These are phyloP conservation scores for Datisca glomerata DNA, from an alignment of 306 rosid genomes.

Conservation along the genomic window DNA sequence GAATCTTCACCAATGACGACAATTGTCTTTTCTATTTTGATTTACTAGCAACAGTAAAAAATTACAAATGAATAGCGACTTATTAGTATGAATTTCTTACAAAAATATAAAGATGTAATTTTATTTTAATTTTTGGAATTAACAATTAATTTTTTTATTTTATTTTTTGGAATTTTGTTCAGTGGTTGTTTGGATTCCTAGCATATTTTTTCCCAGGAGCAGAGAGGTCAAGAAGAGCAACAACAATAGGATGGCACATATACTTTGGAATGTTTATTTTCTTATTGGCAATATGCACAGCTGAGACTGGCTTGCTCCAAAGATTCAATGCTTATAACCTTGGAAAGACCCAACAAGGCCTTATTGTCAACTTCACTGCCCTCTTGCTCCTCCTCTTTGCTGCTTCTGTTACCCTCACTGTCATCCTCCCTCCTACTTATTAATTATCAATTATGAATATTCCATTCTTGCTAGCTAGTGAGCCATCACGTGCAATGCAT, in stretches of 20 bases:
- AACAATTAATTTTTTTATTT: background rate
- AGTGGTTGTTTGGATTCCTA: slow-evolving; percentile 43
- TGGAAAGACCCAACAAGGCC: slow-evolving; percentile 19
- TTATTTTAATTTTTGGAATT: no score
- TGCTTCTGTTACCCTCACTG: slow-evolving; percentile 30
- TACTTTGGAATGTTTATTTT: slow-evolving; percentile 41
- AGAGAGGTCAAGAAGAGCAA: slow-evolving; percentile 27
- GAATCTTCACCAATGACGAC: no score
- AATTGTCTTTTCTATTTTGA: no score
- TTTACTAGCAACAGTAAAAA: no score
- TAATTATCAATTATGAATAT: background rate
- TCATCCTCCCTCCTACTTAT: slow-evolving; percentile 34
- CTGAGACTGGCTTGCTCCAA: slow-evolving; percentile 34
- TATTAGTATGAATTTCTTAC: no score
- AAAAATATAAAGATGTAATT: no score
- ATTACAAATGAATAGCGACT: no score
- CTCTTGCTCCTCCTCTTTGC: slow-evolving; percentile 47
- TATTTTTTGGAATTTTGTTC: slow-evolving; percentile 1
- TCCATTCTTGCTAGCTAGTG: no score
- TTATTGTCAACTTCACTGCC: slow-evolving; percentile 49
- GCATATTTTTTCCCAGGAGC: slow-evolving; percentile 39
- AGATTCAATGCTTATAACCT: slow-evolving; percentile 2
- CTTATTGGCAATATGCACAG: slow-evolving; percentile 33
- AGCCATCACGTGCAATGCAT: background rate
- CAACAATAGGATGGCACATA: slow-evolving; percentile 54